Base-by-base conservation (phyloP, 163 green algal species). In the Chlorella variabilis region DNA sequence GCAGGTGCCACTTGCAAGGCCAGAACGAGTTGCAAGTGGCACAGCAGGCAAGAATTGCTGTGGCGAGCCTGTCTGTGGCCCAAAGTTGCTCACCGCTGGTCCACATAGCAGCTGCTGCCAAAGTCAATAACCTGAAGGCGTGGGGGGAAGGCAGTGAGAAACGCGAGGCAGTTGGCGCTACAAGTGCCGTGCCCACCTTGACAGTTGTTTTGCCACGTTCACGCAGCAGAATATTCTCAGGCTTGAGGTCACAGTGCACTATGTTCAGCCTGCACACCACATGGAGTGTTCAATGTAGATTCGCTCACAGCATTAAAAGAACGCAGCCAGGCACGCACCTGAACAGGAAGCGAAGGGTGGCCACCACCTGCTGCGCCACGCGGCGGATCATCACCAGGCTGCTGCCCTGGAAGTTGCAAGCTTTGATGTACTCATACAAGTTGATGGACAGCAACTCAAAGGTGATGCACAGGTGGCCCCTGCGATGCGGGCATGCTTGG, bases 191-290 rank as follows among this genome's bases (percentile, higher is more conserved):
- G 29, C 59, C 6, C 31, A 91, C 78, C 86, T 97, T 97, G 81
- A 97, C 89, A 36, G 80, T 82, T 23, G 84, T 93, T 66, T 91
- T 91, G 83, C 92, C 90, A 5, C 88, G 87, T 56, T 51, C 71
- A 20, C 84, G 80, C 29, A 98, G 88, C 68, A 98, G 83, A 61
- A 98, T 95, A 86, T 98, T 98, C 82, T 98, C 94, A 0, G 95
- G 94, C 85, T 98, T 98, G 3, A 98, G 87, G 87, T 98, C 95
- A 85, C 93, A 97, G 85, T 98, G 95, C 29, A 98, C 91, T n/a
- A 98, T 87, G 27, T 85, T 70, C 17, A 92, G 84, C 41, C 86
- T 88, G 75, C 39, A 31, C 5, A 38, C 7, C 17, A 67, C 9
- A 39, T 67, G 9, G 6, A 67, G 18, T 38, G 59, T 20, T 67